phyloP scores from a whole-genome alignment of 2,329 filamentous ascomycete genomes.

The Gnomoniopsis sp. region DNA sequence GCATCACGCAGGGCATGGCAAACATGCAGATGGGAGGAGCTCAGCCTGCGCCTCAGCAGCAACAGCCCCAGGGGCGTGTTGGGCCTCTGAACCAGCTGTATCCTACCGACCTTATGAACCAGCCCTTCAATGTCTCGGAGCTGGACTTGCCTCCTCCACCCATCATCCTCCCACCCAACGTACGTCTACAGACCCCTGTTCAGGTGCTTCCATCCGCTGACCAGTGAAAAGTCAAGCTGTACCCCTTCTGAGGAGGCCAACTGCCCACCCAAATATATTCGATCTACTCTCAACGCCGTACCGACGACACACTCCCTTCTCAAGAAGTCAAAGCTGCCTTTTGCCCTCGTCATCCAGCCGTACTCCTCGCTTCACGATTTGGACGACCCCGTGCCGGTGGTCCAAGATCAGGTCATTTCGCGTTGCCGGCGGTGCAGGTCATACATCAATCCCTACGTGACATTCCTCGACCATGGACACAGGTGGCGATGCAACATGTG shows the following conservation, averaged over 20 bases:
- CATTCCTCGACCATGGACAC: constrained; percentile 94
- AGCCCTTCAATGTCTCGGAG: constrained; percentile 92
- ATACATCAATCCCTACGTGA: constrained; percentile 97
- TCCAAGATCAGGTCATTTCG: constrained; percentile 96
- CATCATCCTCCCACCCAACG: constrained; percentile 87
- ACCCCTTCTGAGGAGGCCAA: constrained; percentile 90
- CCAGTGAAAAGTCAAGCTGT: constrained; percentile 65
- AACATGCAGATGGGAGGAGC: constrained; percentile 77
- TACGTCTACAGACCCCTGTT: constrained; percentile 45
- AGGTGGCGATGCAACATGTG: constrained; percentile 99
- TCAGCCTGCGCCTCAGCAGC: constrained; percentile 44
- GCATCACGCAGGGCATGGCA: constrained; percentile 80
- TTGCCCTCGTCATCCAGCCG: constrained; percentile 93
- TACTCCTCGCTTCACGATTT: constrained; percentile 90
- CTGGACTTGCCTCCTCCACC: constrained; percentile 87
- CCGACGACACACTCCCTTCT: constrained; percentile 88
- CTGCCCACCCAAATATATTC: constrained; percentile 88
- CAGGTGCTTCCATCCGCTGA: constrained; percentile 5
- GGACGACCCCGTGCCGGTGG: constrained; percentile 85
- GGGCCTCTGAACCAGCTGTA: constrained; percentile 80
- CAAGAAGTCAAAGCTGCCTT: constrained; percentile 95
- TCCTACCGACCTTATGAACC: constrained; percentile 84
- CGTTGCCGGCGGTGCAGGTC: constrained; percentile 92
- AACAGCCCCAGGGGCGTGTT: constrained; percentile 43
- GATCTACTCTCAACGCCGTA: constrained; percentile 90